Evolutionary conservation across 2,329 filamentous ascomycete species (phyloP).

Genomic region (Endocalyx cinctus): DNA sequence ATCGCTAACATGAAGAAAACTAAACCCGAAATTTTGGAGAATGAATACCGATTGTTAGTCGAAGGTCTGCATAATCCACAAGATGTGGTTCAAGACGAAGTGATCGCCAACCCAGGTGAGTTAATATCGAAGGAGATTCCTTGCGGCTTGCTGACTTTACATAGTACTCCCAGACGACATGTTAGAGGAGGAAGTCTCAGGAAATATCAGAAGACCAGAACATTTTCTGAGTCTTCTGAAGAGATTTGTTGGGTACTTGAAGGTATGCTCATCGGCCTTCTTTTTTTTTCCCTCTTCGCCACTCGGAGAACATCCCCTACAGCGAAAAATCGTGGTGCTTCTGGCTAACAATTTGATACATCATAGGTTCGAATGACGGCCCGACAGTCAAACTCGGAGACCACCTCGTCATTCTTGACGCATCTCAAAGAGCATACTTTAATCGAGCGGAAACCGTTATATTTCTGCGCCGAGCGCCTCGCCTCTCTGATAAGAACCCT

Average conservation of each 20-base stretch:
- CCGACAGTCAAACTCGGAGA: slow-evolving; percentile 94
- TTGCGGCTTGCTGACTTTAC: too few relatives aligned
- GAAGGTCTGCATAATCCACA: slow-evolving; percentile 85
- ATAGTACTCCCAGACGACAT: slow-evolving; percentile 88
- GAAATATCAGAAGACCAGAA: slow-evolving; percentile 92
- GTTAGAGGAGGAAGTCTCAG: slow-evolving; percentile 90
- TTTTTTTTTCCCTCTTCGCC: too few relatives aligned
- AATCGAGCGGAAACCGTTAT: slow-evolving; percentile 90
- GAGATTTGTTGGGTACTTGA: slow-evolving; percentile 95
- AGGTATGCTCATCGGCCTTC: too few relatives aligned
- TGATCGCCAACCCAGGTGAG: slow-evolving; percentile 99
- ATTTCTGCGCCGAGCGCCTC: slow-evolving; percentile 90
- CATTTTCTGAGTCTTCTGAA: slow-evolving; percentile 95
- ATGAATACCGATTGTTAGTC: slow-evolving; percentile 92
- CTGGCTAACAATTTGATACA: too few relatives aligned
- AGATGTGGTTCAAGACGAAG: slow-evolving; percentile 85
- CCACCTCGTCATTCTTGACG: slow-evolving; percentile 84
- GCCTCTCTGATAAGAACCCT: slow-evolving; percentile 92
- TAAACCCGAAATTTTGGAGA: slow-evolving; percentile 89
- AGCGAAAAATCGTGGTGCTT: too few relatives aligned
- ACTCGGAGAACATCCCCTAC: too few relatives aligned
- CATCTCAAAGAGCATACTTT: slow-evolving; percentile 95
- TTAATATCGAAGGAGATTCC: too few relatives aligned
- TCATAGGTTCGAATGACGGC: too few relatives aligned
- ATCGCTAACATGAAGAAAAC: slow-evolving; percentile 95